Conservation (phyloP, 1,284 basidiomycete species). For the Chondrostereum purpureum region DNA sequence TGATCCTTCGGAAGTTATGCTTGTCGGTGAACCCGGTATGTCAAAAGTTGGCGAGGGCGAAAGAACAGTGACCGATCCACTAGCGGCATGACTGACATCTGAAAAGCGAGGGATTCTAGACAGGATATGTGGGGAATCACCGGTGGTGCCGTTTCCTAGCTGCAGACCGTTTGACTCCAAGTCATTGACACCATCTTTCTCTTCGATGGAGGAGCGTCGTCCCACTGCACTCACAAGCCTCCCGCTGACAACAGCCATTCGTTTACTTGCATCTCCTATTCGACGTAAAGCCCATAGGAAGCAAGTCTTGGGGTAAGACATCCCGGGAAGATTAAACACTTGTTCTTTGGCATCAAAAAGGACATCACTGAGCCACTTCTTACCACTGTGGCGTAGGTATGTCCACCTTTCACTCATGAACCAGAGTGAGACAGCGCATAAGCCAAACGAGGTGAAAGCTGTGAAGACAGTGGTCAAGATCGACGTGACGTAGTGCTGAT, state of each 20-base stretch:
- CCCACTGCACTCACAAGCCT: background rate
- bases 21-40: background rate
- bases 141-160: background rate
- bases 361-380: conserved; percentile 68
- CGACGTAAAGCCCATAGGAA: background rate
- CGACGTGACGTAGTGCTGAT: conserved; percentile 54
- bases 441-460: conserved; percentile 66
- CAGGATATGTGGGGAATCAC: too few species aligned
- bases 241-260: background rate
- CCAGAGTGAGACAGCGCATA: conserved; percentile 70
- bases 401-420: conserved; percentile 71
- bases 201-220: background rate
- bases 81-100: too few species aligned
- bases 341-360: conserved; percentile 1
- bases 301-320: background rate
- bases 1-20: conserved; percentile 7
- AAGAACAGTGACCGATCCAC: background rate
- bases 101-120: background rate
- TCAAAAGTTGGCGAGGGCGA: background rate
- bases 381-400: conserved; percentile 60
- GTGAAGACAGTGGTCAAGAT: conserved; percentile 70
- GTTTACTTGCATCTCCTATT: background rate
- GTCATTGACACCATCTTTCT: background rate
- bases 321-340: background rate
- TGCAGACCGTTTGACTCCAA: background rate